Percentiles rank a stretch among this genome's conserved stretches.
Conservation (phyloP, 1,139 yeast genomes). For the Geotrichum bryndzae region DNA sequence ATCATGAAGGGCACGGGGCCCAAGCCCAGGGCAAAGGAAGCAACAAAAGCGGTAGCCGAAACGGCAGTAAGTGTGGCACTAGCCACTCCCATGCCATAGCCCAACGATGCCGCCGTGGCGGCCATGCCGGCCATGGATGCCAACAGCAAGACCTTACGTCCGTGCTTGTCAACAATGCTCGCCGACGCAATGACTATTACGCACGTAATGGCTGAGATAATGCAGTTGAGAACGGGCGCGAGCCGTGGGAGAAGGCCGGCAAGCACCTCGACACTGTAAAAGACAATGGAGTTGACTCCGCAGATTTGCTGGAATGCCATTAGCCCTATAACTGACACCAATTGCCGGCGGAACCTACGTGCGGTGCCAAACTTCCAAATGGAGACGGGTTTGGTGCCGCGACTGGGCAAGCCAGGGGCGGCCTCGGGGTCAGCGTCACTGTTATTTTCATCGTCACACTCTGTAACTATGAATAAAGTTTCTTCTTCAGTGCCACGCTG, state of each 20-base stretch:
- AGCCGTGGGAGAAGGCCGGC: slow-evolving; percentile 61
- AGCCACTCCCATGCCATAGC: slow-evolving; percentile 53
- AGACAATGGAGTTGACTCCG: slow-evolving; percentile 86
- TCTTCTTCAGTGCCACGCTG: slow-evolving; percentile 12
- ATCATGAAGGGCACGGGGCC: slow-evolving; percentile 93
- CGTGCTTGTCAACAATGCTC: slow-evolving; percentile 62
- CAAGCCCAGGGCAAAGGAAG: slow-evolving; percentile 80
- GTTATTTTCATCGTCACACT: not conserved
- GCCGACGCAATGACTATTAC: slow-evolving; percentile 69
- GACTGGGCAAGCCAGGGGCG: not conserved
- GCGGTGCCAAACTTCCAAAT: slow-evolving; percentile 44
- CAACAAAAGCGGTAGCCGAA: slow-evolving; percentile 68
- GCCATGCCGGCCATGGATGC: slow-evolving; percentile 69
- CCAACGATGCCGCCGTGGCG: slow-evolving; percentile 54
- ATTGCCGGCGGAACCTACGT: slow-evolving; percentile 50
- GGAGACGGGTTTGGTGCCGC: not conserved
- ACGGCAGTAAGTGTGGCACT: slow-evolving; percentile 51
- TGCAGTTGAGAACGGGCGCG: slow-evolving; percentile 65
- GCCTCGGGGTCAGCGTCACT: not conserved
- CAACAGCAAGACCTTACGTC: slow-evolving; percentile 68
- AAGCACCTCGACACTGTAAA: slow-evolving; percentile 84
- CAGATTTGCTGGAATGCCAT: slow-evolving; percentile 86
- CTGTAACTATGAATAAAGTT: slow-evolving; percentile 10
- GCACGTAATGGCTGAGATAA: slow-evolving; percentile 67
- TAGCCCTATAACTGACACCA: slow-evolving; percentile 62